Evolutionary conservation across 192 early-diverging fungal species (phyloP), one percentile per base, ranked within the genome.

Genomic region (Backusella australiensis): DNA sequence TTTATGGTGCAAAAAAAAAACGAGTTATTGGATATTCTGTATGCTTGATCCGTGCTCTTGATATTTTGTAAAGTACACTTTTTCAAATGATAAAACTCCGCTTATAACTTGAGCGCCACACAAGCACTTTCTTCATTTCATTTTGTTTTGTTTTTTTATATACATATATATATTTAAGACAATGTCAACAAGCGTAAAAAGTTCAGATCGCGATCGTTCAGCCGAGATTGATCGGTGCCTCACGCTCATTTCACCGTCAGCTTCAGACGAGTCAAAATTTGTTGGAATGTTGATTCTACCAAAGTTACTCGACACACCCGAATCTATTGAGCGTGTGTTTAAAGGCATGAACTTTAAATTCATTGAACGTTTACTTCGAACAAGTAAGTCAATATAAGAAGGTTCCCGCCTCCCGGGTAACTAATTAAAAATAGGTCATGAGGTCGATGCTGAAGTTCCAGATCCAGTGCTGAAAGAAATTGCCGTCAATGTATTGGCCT

Each of bases 261-360:
- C 79, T 9, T 75, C 81, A 3, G 88, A 89, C 56, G 86, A 87
- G 21, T 80, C 80, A 1, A 89, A 87, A 26, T 89, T 89, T 72
- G 86, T 85, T 6, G 88, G 80, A 0, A 75, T 89, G 67, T 77
- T 86, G 34, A 46, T 89, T 9, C 46, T 89, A 26, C 85, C 86
- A 17, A 68, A 81, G 35, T 44, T 89, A 36, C 44, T 89, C n/a
- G 71, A 87, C 59, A 77, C 76, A 21, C 74, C 76, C 7, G 75
- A 67, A 5, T 65, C 52, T n/a, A 63, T 89, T 14, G 59, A 63
- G 52, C 75, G 75, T 42, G 82, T 82, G 0, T 87, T 85, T 78
- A 77, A 83, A 21, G 78, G 72, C 6, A 87, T 89, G 83, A 81
- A 87, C 69, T 89, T 86, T 73, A 78, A 68, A 26, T 89, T 89